Conservation (phyloP, 306 rosid genomes). For the Urtica urens region DNA sequence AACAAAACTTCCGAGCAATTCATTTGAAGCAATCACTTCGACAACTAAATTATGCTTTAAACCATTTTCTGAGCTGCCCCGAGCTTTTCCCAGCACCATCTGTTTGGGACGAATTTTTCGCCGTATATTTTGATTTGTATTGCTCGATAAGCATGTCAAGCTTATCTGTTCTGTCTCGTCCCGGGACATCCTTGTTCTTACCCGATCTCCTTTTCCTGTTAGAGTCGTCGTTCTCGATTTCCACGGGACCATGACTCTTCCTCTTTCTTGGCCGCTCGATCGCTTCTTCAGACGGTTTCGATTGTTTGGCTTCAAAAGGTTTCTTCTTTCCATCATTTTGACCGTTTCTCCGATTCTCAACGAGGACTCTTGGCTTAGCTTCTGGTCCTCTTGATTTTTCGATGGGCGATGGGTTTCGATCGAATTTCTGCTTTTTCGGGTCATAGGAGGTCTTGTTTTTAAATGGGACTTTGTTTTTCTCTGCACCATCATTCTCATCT, state of each 20-base stretch:
- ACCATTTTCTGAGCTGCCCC: slow-evolving; percentile 74
- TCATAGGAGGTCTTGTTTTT: slow-evolving; percentile 24
- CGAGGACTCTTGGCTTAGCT: slow-evolving; percentile 13
- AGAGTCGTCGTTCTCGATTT: slow-evolving; percentile 21
- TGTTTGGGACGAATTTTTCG: slow-evolving; percentile 26
- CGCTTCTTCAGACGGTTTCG: slow-evolving; percentile 15
- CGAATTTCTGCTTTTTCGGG: slow-evolving; percentile 29
- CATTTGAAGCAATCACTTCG: no score
- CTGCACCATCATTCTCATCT: slow-evolving; percentile 28
- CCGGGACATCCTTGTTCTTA: slow-evolving; percentile 53
- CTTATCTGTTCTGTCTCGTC: slow-evolving; percentile 57
- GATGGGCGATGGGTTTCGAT: slow-evolving; percentile 7
- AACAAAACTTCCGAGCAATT: slow-evolving; percentile 1
- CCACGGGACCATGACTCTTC: slow-evolving; percentile 30
- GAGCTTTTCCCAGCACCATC: slow-evolving; percentile 42
- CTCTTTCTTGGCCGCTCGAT: slow-evolving; percentile 34
- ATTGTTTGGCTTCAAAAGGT: slow-evolving; percentile 10
- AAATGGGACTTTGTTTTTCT: slow-evolving; percentile 16
- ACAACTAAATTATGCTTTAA: slow-evolving; percentile 38
- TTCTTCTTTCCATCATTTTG: slow-evolving; percentile 29
- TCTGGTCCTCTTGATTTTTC: slow-evolving; percentile 21
- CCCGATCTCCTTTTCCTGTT: slow-evolving; percentile 33
- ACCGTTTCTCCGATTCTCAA: slow-evolving; percentile 11
- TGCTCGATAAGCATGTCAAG: slow-evolving; percentile 87
- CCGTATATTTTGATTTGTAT: slow-evolving; percentile 62